Evolutionary conservation across 2,329 filamentous ascomycete genomes (phyloP), one percentile per base, ranked within the genome.

Genomic region (Tolypocladium amazonense): DNA sequence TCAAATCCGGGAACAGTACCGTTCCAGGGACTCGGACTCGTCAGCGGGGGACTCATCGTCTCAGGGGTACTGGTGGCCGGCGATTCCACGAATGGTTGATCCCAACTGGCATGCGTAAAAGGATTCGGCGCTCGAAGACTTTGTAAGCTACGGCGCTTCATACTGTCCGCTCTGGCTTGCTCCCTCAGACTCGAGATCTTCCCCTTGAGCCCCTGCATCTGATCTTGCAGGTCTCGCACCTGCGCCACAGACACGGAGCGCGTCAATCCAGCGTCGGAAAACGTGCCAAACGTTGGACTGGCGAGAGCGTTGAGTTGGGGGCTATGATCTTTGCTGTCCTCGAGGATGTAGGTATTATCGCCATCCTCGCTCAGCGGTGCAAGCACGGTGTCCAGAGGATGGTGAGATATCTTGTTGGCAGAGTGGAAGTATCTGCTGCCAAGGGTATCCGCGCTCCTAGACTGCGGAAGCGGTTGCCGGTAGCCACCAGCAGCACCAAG

Each of bases 131-230:
- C 88, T 43, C 89, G 83, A 61, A 93, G 73, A 67, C 83, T 92
- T 65, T 90, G 87, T 58, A 92, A 72, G 70, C 90, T 96, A 59
- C 87, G 83, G 57, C 92, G 83, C 67, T 89, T 87, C 67, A 95
- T 73, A 65, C 83, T 91, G 66, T 96, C 92, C 60, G 88, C 89
- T 25, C 88, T 84, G 0, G 90, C 88, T 66, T 90, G 87, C 63
- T 92, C 86, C 66, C 89, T 88, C 50, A 96, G 73, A 20, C 80
- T 88, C 1, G 90, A 92, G 41, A 96, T 92, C 67, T 91, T 90
- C 61, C 89, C 90, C 69, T 92, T 92, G 55, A 96, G 79, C 58
- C 89, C 90, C 59, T 88, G 86, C 83, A 96, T 90, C 70, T 96
- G 91, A 64, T 91, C 88, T 62, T 90, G 90, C 52, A 96, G 77